Evolutionary conservation across 176 grass and related monocot species (phyloP).

Genomic region (Carex myosuroides): DNA sequence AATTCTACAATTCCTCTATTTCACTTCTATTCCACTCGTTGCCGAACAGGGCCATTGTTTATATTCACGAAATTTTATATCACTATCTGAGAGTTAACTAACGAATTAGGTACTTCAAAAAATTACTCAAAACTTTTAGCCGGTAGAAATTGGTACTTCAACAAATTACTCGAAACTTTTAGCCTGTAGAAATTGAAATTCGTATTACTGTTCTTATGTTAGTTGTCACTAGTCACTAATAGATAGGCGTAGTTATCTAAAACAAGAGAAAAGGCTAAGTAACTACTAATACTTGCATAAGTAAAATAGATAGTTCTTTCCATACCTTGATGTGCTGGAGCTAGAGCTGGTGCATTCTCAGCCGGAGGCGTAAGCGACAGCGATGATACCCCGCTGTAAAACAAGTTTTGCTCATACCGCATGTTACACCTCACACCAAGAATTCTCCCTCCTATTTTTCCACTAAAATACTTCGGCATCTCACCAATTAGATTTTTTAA

Average conservation of each 20-base stretch:
- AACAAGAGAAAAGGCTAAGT: too few species aligned
- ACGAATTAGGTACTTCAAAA: too few species aligned
- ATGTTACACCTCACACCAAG: background rate
- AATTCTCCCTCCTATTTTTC: background rate
- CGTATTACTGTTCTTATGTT: background rate
- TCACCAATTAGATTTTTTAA: background rate
- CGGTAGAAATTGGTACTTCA: too few species aligned
- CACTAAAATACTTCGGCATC: background rate
- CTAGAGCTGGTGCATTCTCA: background rate
- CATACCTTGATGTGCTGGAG: background rate
- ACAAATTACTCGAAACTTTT: too few species aligned
- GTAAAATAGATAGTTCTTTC: background rate
- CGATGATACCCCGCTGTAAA: background rate
- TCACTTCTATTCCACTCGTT: too few species aligned
- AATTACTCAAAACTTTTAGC: too few species aligned
- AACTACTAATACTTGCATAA: background rate
- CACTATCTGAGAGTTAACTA: too few species aligned
- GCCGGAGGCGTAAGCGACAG: background rate
- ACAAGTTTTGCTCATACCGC: background rate
- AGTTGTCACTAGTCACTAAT: background rate
- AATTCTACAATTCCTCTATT: too few species aligned
- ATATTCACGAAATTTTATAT: too few species aligned
- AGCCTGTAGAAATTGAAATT: too few species aligned
- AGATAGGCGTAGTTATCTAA: too few species aligned
- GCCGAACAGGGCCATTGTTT: too few species aligned